A percentile compares a stretch with the other conserved stretches of the same genome.
These are phyloP conservation scores for Metschnikowia borealis DNA, from an alignment of 805 yeast species.

Conservation along the genomic window DNA sequence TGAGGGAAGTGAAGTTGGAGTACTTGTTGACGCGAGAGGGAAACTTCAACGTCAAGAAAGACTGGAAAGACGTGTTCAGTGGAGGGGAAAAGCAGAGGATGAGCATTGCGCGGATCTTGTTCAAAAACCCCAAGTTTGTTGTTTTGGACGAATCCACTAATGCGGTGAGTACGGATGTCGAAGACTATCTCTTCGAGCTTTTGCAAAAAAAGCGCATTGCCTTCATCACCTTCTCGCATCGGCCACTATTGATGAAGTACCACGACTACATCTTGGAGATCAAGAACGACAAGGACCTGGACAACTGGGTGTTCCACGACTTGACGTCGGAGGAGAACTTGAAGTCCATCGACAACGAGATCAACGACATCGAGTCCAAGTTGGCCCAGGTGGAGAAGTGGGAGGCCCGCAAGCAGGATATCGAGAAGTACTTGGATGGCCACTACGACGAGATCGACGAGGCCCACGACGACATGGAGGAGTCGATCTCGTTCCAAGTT, in stretches of 20 bases:
- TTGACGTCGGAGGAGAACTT: slow-evolving; percentile 64
- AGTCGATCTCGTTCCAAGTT: slow-evolving; percentile 11
- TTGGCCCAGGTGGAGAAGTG: slow-evolving; percentile 55
- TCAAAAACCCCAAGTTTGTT: slow-evolving; percentile 76
- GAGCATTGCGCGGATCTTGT: slow-evolving; percentile 80
- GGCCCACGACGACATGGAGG: slow-evolving; percentile 5
- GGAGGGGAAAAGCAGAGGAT: slow-evolving; percentile 96
- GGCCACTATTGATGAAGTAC: slow-evolving; percentile 79
- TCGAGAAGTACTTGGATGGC: slow-evolving; percentile 52
- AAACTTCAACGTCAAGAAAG: slow-evolving; percentile 51
- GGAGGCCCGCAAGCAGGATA: slow-evolving; percentile 55
- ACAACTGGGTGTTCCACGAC: slow-evolving; percentile 46
- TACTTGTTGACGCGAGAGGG: slow-evolving; percentile 70
- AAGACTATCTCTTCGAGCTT: slow-evolving; percentile 76
- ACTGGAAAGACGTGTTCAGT: slow-evolving; percentile 87
- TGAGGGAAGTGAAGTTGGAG: slow-evolving; percentile 74
- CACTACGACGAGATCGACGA: slow-evolving; percentile 16
- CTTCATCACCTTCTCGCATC: slow-evolving; percentile 75
- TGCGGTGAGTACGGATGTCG: slow-evolving; percentile 87
- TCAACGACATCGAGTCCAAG: slow-evolving; percentile 58
- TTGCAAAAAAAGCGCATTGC: slow-evolving; percentile 69
- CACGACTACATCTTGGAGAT: slow-evolving; percentile 75
- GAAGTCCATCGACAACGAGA: slow-evolving; percentile 70
- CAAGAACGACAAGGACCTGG: slow-evolving; percentile 45
- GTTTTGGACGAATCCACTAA: slow-evolving; percentile 91